Evolutionary conservation across 345 rosid species (phyloP), one percentile per base, ranked within the genome.

Genomic region (Gossypium rotundifolium): DNA sequence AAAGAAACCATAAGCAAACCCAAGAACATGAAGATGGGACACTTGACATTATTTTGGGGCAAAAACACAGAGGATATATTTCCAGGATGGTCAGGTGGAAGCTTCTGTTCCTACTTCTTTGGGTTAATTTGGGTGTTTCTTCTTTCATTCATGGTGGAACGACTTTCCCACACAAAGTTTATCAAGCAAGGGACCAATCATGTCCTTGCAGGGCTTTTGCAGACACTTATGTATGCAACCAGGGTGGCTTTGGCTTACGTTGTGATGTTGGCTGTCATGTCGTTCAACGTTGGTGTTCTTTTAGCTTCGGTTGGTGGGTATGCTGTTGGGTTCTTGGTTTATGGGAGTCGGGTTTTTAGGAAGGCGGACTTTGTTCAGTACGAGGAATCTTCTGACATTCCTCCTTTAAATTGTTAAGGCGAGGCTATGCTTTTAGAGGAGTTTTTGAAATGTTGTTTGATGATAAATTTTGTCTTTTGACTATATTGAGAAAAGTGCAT

Each of bases 221-320:
- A 78, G 42, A 81, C 84, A 0, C 22, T 29, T 3, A 42, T 81
- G 83, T 76, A 75, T 9, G 23, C 49, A 33, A 42, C 79, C 4
- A 81, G 82, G 57, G 61, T 73, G 1, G 67, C 54, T 2, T 77
- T 63, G 9, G 82, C 77, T 42, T 81, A 79, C 71, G 11, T 85
- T 68, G 71, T 77, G 2, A 85, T 85, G 88, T 63, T 83, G 3
- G 80, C 81, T 0, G 72, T 85, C 54, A 83, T 85, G 84, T 81
- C 88, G 0, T 79, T 76, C 13, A 60, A 81, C n/a, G 18, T 42
- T 2, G 79, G 83, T 3, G 75, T 77, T 5, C 2, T 85, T 1
- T 9, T 83, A 6, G 78, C 79, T 27, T 81, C 84, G 4, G 72
- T 83, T 20, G 65, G 68, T 2, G 84, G 88, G 0, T 66, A 80